Base-by-base conservation (phyloP, 768 basidiomycete genomes). In the Ephemerocybe angulata region DNA sequence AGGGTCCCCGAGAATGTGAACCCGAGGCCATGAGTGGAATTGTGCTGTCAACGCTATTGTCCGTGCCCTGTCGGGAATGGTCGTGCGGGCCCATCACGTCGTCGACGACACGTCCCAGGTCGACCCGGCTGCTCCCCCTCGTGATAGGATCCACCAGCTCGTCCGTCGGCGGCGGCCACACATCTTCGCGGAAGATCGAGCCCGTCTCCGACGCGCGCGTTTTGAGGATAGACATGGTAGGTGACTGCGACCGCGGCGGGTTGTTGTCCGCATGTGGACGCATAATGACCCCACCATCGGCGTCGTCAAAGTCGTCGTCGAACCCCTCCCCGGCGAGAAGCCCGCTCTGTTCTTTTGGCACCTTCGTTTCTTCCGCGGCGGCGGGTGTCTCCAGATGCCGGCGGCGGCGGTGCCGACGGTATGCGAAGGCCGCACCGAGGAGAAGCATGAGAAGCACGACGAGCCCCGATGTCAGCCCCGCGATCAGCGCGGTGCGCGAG, bases 151-250 rank as follows among this genome's bases (percentile, higher is more conserved):
- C 77, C 5, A 76, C 70, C 33, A 76, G 69, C 8, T 61, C 54
- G 24, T 67, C 68, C 1, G 55, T 67, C 1, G 79, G 79, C 0
- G 76, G 75, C 1, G 72, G 71, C 72, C 75, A 78, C 0, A 78
- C 71, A 13, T 79, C 76, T 49, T 81, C 80, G 17, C 70, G 68
- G 63, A 81, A 80, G 31, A 77, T 69, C 0, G 78, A 79, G 1
- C 77, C 78, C 2, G 72, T 64, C 33, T 79, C 77, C 2, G 78
- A 71, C 3, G 66, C 70, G 5, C 75, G 67, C 2, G 75, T 65
- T 28, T 72, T 72, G 41, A 76, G 65, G 25, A 76, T 61, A 6
- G 74, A 69, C 0, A 71, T 73, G 0, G 72, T 59, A n/a, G 72
- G 66, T 0, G 74, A 71, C 13, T 21, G 13, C 3, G 48, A 27